A percentile compares a stretch with the other conserved stretches of the same genome.
Conservation (phyloP, 106 monocot species). For the Acanthochlamys bracteata region DNA sequence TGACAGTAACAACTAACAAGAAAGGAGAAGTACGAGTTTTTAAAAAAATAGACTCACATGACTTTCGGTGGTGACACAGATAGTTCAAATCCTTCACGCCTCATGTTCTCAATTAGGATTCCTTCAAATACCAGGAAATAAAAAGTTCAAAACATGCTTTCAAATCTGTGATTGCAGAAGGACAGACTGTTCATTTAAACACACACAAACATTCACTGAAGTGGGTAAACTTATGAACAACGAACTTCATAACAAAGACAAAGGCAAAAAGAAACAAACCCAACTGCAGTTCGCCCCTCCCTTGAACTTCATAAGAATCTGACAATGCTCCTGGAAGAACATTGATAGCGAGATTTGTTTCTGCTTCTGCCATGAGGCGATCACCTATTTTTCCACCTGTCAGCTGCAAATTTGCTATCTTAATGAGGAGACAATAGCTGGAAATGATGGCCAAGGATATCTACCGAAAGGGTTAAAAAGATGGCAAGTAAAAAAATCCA, state of each 20-base stretch:
- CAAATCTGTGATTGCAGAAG: neutral
- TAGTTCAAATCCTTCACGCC: slow-evolving; percentile 98
- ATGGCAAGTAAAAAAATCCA: neutral
- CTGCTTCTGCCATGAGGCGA: slow-evolving; percentile 80
- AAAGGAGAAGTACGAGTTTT: neutral
- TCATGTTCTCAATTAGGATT: slow-evolving; percentile 99
- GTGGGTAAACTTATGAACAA: neutral
- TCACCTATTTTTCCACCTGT: slow-evolving; percentile 97
- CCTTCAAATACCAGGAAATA: slow-evolving; percentile 30
- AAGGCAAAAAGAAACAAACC: slow-evolving; percentile 30
- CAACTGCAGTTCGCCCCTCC: slow-evolving; percentile 96
- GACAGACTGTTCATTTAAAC: no score
- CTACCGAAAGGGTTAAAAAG: neutral
- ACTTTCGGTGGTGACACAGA: slow-evolving; percentile 97
- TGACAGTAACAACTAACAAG: no score
- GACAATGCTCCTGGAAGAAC: slow-evolving; percentile 88
- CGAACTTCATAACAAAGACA: neutral
- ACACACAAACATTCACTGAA: neutral
- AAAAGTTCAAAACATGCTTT: neutral
- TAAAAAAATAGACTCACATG: slow-evolving; percentile 51
- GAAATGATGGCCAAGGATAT: neutral
- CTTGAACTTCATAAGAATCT: slow-evolving; percentile 99
- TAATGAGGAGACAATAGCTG: neutral
- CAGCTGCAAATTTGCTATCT: slow-evolving; percentile 42
- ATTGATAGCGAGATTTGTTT: slow-evolving; percentile 98